Percentiles rank a stretch among this genome's conserved stretches.
Conservation (phyloP, 1,284 basidiomycete species). For the Cystobasidium pallidum region DNA sequence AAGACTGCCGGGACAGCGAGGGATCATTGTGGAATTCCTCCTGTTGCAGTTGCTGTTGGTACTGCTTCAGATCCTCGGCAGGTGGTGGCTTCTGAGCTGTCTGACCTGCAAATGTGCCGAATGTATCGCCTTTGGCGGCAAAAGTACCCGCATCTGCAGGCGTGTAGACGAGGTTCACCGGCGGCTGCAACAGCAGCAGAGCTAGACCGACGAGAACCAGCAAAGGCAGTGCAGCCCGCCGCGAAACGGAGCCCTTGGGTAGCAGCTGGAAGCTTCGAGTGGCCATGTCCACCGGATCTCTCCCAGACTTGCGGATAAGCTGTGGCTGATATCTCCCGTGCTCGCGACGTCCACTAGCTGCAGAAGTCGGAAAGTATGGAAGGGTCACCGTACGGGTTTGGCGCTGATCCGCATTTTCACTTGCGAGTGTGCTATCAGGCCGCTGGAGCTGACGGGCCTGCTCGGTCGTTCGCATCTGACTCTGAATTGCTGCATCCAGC, state of each 20-base stretch:
- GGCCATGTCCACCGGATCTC: background rate
- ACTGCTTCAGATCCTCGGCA: background rate
- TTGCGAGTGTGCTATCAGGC: too few species aligned
- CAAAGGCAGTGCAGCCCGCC: slow-evolving; percentile 7
- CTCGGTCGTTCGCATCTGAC: background rate
- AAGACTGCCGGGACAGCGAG: background rate
- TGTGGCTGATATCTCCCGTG: slow-evolving; percentile 6
- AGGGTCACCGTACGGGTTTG: background rate
- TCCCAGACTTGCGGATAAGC: background rate
- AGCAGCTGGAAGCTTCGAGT: background rate
- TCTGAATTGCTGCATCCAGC: slow-evolving; percentile 2
- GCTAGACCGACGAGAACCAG: slow-evolving; percentile 3
- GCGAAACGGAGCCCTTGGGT: background rate
- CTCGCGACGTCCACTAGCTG: too few species aligned
- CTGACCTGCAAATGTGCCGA: background rate
- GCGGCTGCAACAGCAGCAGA: slow-evolving; percentile 3
- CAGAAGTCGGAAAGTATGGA: background rate
- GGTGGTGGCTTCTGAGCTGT: background rate
- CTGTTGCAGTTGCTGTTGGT: slow-evolving; percentile 2
- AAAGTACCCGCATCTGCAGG: slow-evolving; percentile 5
- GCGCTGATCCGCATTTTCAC: background rate
- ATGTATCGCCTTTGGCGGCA: background rate
- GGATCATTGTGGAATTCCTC: slow-evolving; percentile 28
- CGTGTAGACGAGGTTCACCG: slow-evolving; percentile 11
- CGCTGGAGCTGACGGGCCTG: too few species aligned